Evolutionary conservation across 2,329 filamentous ascomycete species (phyloP).

Genomic region (Fusarium duplospermum): DNA sequence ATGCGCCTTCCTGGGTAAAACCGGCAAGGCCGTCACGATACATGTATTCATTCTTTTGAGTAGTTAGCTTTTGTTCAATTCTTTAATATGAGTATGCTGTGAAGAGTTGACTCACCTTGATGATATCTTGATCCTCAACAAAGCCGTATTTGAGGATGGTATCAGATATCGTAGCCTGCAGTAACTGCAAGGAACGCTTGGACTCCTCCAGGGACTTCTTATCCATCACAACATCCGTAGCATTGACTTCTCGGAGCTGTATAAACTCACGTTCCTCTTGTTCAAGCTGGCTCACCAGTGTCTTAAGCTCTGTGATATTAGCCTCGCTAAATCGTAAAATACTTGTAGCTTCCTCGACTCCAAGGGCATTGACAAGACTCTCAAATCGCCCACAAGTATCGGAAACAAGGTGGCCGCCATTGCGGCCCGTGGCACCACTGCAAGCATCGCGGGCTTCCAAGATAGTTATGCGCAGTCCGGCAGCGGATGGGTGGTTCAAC

Average conservation of each 20-base stretch:
- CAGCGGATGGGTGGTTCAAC: constrained; percentile 21
- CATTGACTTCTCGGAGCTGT: constrained; percentile 10
- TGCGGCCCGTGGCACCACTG: constrained; percentile 17
- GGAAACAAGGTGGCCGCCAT: constrained; percentile 40
- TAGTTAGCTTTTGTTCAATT: not conserved
- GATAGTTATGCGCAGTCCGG: constrained; percentile 22
- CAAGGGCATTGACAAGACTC: constrained; percentile 44
- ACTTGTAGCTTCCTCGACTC: constrained; percentile 51
- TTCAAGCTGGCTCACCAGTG: constrained; percentile 3
- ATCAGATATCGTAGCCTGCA: not conserved
- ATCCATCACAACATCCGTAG: not conserved
- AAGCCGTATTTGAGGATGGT: not conserved
- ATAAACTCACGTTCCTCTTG: not conserved
- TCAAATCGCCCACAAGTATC: constrained; percentile 52
- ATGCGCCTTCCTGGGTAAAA: constrained; percentile 53
- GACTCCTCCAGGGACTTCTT: not conserved
- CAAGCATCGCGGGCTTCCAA: constrained; percentile 41
- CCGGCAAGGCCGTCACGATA: constrained; percentile 37
- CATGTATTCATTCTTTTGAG: constrained; percentile 1
- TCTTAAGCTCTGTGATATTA: constrained; percentile 10
- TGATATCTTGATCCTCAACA: not conserved
- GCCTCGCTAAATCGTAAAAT: constrained; percentile 54
- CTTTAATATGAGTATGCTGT: not conserved
- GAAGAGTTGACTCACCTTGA: constrained; percentile 33
- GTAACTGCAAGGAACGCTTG: not conserved